A percentile compares a stretch with the other conserved stretches of the same genome.
phyloP scores from a whole-genome alignment of 371 early-diverging fungal genomes.

The Blakeslea trispora region DNA sequence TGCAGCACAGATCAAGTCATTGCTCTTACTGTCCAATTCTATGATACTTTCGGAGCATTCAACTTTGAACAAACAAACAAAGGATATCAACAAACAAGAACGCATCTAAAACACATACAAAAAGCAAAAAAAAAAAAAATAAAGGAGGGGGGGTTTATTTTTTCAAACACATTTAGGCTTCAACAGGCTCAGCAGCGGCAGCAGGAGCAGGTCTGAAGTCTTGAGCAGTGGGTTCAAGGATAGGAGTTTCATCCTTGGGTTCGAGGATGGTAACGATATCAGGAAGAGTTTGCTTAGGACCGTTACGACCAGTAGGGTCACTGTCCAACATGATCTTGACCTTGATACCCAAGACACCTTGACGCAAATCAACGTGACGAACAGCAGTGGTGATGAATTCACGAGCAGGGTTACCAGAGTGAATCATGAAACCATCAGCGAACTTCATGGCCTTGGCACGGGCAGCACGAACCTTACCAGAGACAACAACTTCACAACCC shows the following conservation, averaged over 20 bases:
- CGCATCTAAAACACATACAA: conserved; percentile 8
- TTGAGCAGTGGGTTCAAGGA: conserved; percentile 75
- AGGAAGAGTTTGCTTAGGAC: conserved; percentile 95
- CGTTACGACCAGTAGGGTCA: conserved; percentile 94
- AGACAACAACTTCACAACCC: conserved; percentile 98
- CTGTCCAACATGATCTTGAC: conserved; percentile 99
- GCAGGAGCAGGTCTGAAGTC: conserved; percentile 59
- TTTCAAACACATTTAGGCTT: conserved; percentile 14
- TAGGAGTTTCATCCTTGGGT: conserved; percentile 83
- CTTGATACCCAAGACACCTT: conserved; percentile 99
- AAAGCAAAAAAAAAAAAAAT: conserved; percentile 8
- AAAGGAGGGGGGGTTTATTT: too few species aligned
- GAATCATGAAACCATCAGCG: conserved; percentile 98
- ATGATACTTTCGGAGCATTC: too few species aligned
- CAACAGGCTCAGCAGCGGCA: conserved; percentile 28
- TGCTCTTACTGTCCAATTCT: neutral
- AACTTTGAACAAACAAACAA: too few species aligned
- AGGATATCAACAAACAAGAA: neutral
- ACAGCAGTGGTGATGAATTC: conserved; percentile 97
- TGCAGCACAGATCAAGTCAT: too few species aligned
- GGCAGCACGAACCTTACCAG: conserved; percentile 99
- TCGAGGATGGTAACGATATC: conserved; percentile 95
- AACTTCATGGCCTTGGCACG: conserved; percentile 99
- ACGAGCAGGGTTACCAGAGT: conserved; percentile 97
- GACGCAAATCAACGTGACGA: conserved; percentile 97